A percentile compares a stretch with the other conserved stretches of the same genome.
Evolutionary conservation across 73 alveolate genomes (phyloP).

Genomic region (Uronychia setigera): DNA sequence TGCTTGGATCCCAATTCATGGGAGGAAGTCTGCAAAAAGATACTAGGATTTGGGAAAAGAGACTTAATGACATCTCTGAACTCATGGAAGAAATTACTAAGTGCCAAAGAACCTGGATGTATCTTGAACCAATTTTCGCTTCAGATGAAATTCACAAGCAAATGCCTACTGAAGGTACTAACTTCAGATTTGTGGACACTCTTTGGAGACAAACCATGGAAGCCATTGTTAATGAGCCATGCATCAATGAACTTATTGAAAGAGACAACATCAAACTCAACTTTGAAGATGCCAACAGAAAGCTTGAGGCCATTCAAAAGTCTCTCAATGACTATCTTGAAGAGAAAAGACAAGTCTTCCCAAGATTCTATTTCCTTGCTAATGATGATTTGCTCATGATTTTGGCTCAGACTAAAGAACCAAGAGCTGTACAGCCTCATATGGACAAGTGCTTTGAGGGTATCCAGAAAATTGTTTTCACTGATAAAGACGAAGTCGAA

Average conservation of each 20-base stretch:
- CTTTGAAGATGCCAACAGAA: slow-evolving; percentile 89
- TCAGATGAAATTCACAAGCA: slow-evolving; percentile 98
- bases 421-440: slow-evolving; percentile 95
- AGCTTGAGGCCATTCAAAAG: slow-evolving; percentile 97
- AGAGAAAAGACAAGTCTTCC: slow-evolving; percentile 97
- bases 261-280: slow-evolving; percentile 84
- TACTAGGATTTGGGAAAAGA: slow-evolving; percentile 53
- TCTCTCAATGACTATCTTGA: slow-evolving; percentile 97
- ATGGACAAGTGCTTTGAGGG: slow-evolving; percentile 99
- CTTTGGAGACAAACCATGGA: slow-evolving; percentile 94
- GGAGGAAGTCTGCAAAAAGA: slow-evolving; percentile 56
- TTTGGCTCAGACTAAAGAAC: slow-evolving; percentile 98
- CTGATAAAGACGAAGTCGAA: slow-evolving; percentile 80
- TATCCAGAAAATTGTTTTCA: slow-evolving; percentile 89
- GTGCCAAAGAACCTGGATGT: slow-evolving; percentile 98
- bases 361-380: slow-evolving; percentile 99
- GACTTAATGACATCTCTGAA: slow-evolving; percentile 74
- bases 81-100: slow-evolving; percentile 87
- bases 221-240: slow-evolving; percentile 67
- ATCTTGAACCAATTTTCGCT: slow-evolving; percentile 99
- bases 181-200: slow-evolving; percentile 91
- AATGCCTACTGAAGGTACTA: slow-evolving; percentile 88
- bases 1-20: slow-evolving; percentile 85
- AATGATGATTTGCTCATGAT: slow-evolving; percentile 98
- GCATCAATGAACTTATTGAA: slow-evolving; percentile 79